Base-by-base conservation (phyloP, 1,284 basidiomycete genomes). In the Leccinum griseonigrum region DNA sequence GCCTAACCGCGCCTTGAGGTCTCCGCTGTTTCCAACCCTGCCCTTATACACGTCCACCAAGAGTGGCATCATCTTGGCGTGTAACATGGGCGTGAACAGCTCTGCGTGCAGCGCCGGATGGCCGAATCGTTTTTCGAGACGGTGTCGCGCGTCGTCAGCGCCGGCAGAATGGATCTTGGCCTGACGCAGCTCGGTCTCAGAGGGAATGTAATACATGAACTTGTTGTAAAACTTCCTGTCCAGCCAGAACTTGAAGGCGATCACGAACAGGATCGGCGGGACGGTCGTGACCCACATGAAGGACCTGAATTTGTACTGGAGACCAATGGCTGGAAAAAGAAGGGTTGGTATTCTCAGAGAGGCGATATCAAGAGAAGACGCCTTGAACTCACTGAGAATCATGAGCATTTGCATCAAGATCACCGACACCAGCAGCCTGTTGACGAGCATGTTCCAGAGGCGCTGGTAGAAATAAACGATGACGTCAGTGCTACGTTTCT, bases 361-460 rank as follows among this genome's bases (percentile, higher is more conserved):
- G 1, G 9, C 46, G 31, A 28, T 7, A 36, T 16, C 4, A 18
- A 32, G 16, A 4, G 18, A 36, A 28, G 26, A 52, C 29, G 13
- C 52, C n/a, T 38, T 32, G 9, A 8, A 83, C 91, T 68, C 74
- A 95, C 93, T 97, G 54, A 96, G 81, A 46, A 91, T 77, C 90
- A 97, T 92, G 59, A 97, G 78, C 40, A 86, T 74, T 71, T 95
- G 92, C 92, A 95, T 94, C 66, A 97, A 76, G 29, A 95, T 73
- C 6, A 90, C 81, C 32, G 84, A 87, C 55, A 85, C 80, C 26
- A 97, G 77, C 26, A 97, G 77, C 58, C 95, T 87, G 74, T 98
- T 98, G 76, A 94, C 82, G 57, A 92, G 84, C 22, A 95, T 88
- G 71, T 97, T 96, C 95, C 95, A 98, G 66, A 97, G 80, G 10